Base-by-base conservation (phyloP, 2,329 filamentous ascomycete species). In the Stachybotrys chlorohalonatus region DNA sequence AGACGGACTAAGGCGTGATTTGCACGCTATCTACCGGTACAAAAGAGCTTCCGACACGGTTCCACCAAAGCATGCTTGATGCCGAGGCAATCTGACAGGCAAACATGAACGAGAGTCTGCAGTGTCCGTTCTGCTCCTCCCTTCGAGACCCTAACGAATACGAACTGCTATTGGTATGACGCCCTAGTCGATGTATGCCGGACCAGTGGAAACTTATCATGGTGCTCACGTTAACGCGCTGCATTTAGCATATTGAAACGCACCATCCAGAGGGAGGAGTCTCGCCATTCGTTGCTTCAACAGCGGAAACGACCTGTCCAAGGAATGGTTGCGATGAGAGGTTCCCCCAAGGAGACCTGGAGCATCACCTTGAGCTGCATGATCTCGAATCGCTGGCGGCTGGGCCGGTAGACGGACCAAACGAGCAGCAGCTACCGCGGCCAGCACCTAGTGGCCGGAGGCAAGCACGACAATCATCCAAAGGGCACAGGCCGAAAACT, bases 281-380 rank as follows among this genome's bases (percentile, higher is more conserved):
- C 6, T 53, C 59, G 9, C 52, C 58, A 39, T 59, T 59, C 31
- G 53, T 51, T 11, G 47, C 52, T 31, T 31, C 49, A n/a, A 53
- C 58, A 7, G 17, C 54, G 32, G 64, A 63, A n/a, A 53, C 58
- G 9, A 24, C 54, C 31, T 65, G 63, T 49, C 62, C 62, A 1
- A 56, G 61, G 31, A 75, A 80, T 15, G 78, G 75, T 24, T 89
- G 85, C 63, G 80, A 79, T 36, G 84, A 88, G 64, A 65, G 74
- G n/a, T 49, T 65, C 39, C 32, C 53, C n/a, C 52, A 52, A 7
- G 62, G 62, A n/a, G 63, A 65, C 31, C 48, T 65, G 49, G 56
- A 56, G 16, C 62, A 56, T 39, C 63, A 65, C 42, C 63, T 65
- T 53, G 58, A 61, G 51, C 62, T 65, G 24, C 63, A 65, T 53